Conservation (phyloP, 2,329 filamentous ascomycete genomes). For the Exophiala phaeomuriformis region DNA sequence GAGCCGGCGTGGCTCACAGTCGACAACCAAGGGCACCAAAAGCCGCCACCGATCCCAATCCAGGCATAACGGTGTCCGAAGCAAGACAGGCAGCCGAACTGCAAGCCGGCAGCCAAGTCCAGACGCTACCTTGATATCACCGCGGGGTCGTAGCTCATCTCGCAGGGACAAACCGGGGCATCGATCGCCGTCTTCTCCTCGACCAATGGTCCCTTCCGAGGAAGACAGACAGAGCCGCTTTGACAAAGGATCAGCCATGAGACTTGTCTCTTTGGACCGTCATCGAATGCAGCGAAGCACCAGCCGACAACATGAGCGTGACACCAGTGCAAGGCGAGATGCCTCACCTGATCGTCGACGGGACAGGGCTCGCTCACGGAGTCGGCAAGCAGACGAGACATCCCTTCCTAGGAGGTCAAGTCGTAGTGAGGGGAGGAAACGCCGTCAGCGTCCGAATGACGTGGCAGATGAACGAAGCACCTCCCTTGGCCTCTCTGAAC, state of each 20-base stretch:
- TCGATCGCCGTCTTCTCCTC: slow-evolving; percentile 71
- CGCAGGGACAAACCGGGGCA: slow-evolving; percentile 52
- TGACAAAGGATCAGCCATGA: slow-evolving; percentile 56
- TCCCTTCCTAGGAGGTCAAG: slow-evolving; percentile 13
- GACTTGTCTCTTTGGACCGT: slow-evolving; percentile 40
- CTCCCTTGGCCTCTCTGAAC: slow-evolving; percentile 15
- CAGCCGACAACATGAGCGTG: slow-evolving; percentile 41
- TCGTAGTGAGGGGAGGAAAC: slow-evolving; percentile 12
- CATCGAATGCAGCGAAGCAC: slow-evolving; percentile 42
- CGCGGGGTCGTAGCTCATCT: slow-evolving; percentile 55
- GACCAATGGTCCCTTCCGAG: slow-evolving; percentile 61
- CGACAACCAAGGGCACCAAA: slow-evolving; percentile 17
- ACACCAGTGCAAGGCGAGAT: slow-evolving; percentile 39
- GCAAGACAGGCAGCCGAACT: slow-evolving; percentile 28
- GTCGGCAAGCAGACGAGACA: slow-evolving; percentile 30
- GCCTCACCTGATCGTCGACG: slow-evolving; percentile 42
- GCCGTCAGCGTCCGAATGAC: slow-evolving; percentile 17
- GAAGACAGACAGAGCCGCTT: slow-evolving; percentile 47
- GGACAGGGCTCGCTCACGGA: slow-evolving; percentile 32
- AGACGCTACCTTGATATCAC: slow-evolving; percentile 31
- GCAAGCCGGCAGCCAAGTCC: slow-evolving; percentile 38
- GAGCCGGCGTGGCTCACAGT: slow-evolving; percentile 18
- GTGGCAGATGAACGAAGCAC: slow-evolving; percentile 12
- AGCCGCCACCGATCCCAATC: slow-evolving; percentile 36
- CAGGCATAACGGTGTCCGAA: slow-evolving; percentile 27